Conservation (phyloP, 1,284 basidiomycete species). For the Ustilago esculenta region DNA sequence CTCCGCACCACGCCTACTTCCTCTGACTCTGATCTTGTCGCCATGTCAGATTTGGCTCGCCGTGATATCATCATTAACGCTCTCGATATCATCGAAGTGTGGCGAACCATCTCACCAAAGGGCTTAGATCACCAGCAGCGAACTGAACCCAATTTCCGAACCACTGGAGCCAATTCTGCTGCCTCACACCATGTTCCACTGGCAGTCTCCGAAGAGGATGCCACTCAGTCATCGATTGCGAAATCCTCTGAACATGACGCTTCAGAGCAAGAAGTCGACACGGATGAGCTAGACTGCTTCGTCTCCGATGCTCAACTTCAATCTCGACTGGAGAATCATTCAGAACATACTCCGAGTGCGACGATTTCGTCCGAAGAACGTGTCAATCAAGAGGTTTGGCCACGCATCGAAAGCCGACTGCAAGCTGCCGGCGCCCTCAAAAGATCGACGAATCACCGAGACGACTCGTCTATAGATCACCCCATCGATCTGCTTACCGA, state of each 20-base stretch:
- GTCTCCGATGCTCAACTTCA: neutral
- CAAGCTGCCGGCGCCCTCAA: slow-evolving; percentile 2
- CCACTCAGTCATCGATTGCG: no score
- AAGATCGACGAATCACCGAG: no score
- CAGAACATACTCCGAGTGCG: neutral
- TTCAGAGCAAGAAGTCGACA: neutral
- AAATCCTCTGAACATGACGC: neutral
- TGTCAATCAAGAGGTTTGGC: slow-evolving; percentile 7
- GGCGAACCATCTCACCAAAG: neutral
- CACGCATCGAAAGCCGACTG: slow-evolving; percentile 7
- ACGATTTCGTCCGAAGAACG: neutral
- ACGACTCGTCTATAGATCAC: slow-evolving; percentile 1
- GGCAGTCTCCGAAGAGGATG: no score
- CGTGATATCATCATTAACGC: slow-evolving; percentile 23
- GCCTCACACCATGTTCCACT: no score
- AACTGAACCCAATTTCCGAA: neutral
- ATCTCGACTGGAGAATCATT: neutral
- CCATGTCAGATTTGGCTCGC: slow-evolving; percentile 7
- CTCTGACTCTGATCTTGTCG: neutral
- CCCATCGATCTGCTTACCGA: slow-evolving; percentile 30
- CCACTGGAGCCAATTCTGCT: no score
- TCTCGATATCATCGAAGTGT: slow-evolving; percentile 24
- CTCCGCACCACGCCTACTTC: neutral
- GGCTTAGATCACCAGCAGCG: neutral
- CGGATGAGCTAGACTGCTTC: slow-evolving; percentile 27